Evolutionary conservation across 108 stramenopile species (phyloP), one percentile per base, ranked within the genome.

Genomic region (Cyclotella atomus): DNA sequence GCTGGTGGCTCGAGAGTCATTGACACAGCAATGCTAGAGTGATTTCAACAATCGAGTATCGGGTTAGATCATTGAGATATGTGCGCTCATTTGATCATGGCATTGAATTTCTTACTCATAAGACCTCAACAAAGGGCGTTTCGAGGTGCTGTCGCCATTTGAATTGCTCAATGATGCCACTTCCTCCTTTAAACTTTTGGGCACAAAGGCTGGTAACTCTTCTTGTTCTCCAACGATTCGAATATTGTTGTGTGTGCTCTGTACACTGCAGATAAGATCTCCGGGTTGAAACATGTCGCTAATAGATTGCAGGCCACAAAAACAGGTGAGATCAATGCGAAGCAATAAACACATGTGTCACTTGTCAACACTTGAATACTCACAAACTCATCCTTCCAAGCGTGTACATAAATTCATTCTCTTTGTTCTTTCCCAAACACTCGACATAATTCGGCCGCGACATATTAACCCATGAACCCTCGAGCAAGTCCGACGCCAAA

Each of bases 391-490:
- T 89, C 47, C 89, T 84, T 17, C 91, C 91, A 43, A 93, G 73
- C 17, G 91, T 84, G 63, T 93, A 93, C 85, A 87, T 71, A 14
- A 86, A 89, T 43, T 90, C 89, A 20, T 84, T 88, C 33, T 88
- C 82, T 35, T 73, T 66, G 55, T 89, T 91, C 41, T 87, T 71
- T 16, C 91, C 93, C n/a, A 91, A 81, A 36, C 83, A 82, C 32
- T 88, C 90, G 36, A 86, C 83, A 70, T 82, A 94, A 61, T 84
- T 85, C 7, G 93, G 89, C 60, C 88, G 86, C 41, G 90, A 88
- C 46, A 94, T 85, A 23, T 87, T 88, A 19, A 94, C 45, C 93
- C 93, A 94, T 57, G 65, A 79, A n/a, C 93, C 93, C 36, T 90
- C 81, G 5, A 84, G 53, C 44, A 81, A 70, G 53, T 81, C 80